Base-by-base conservation (phyloP, 768 basidiomycete genomes). In the Suillus sp. region DNA sequence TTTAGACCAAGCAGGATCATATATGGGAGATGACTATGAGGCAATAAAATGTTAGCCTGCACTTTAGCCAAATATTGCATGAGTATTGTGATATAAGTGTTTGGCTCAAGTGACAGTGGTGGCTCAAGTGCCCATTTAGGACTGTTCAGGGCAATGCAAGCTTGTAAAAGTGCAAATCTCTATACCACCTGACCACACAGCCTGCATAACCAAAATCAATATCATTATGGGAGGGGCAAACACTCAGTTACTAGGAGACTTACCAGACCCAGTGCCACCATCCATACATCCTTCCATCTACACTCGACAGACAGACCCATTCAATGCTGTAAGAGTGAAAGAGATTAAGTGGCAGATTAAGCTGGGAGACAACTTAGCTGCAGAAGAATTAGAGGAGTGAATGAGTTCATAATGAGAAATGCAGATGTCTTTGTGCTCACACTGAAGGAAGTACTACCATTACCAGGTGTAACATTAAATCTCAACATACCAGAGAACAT, bases 361-460 rank as follows among this genome's bases (percentile, higher is more conserved):
- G 2, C 68, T 81, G 0, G 80, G 79, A 0, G 11, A 27, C 0
- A 77, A 81, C 55, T 53, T 82, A 0, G 27, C 43, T 0, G 63
- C 68, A 0, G 40, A 61, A 0, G 65, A 64, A 2, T 62, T 80
- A 55, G 59, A 67, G 1, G 22, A 18, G 4, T 80, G 0, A n/a
- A 47, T 0, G 62, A 54, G 0, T 60, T 80, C 1, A 34, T 82
- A 0, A 43, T 8, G 0, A 61, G 48, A 79, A 8, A 71, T 59
- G 78, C 80, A 0, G 79, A 82, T 62, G 67, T 74, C 32, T 83
- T 80, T 57, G 77, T 79, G 1, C 67, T 81, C 3, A 71, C 77
- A 0, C 62, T 82, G 10, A 71, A 72, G 27, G 78, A 83, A 61
- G 81, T 83, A 3, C 40, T 48, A 0, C 64, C 67, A 1, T 74